Percentiles rank a stretch among this genome's conserved stretches.
Evolutionary conservation across 345 rosid species (phyloP).

Genomic region (Dovyalis caffra): DNA sequence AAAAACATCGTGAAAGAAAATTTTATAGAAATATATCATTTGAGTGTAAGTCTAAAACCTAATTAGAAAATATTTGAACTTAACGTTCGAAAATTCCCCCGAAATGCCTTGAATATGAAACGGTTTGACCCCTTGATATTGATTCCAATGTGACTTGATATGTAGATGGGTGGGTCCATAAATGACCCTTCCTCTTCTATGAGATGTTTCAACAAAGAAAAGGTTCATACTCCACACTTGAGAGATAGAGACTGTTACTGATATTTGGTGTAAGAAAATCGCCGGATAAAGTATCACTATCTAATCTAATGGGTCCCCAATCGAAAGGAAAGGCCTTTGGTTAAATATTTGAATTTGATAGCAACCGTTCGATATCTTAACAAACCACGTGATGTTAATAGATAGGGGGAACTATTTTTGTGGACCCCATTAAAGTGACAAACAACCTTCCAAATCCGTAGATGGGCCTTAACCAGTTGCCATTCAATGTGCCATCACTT

Average conservation of each 20-base stretch:
- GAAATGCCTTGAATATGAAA: no score
- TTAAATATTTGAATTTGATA: neutral
- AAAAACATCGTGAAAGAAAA: no score
- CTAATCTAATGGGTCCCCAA: neutral
- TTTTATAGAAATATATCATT: no score
- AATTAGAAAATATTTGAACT: no score
- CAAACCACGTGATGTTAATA: neutral
- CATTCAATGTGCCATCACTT: neutral
- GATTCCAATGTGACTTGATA: no score
- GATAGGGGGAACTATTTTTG: neutral
- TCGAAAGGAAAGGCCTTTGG: neutral
- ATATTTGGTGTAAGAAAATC: neutral
- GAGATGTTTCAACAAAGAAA: neutral
- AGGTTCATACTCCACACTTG: neutral
- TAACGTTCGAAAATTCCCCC: no score
- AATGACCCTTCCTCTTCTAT: neutral
- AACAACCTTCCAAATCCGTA: neutral
- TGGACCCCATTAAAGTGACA: neutral
- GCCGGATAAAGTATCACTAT: neutral
- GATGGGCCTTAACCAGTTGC: neutral
- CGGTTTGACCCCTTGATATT: no score
- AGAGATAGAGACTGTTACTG: neutral
- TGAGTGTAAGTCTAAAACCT: no score
- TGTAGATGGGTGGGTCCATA: no score
- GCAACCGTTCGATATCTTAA: conserved; percentile 1